Base-by-base conservation (phyloP, 129 eudicot genomes). In the Lactuca saligna region DNA sequence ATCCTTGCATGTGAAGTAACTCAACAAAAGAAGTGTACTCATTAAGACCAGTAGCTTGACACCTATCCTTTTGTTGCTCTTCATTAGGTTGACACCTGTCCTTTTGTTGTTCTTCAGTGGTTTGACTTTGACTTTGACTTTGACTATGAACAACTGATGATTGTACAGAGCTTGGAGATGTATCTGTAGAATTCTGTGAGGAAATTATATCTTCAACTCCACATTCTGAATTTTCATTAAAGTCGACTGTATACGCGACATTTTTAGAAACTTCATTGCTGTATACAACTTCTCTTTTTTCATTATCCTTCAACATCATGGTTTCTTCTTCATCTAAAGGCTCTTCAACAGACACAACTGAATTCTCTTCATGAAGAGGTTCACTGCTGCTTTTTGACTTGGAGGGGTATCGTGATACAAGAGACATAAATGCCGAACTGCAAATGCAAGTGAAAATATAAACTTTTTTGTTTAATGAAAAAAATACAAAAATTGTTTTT, bases 351-450 rank as follows among this genome's bases (percentile, higher is more conserved):
- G 77, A 63, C 33, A 78, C 17, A 46, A 66, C 71, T 59, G 74
- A 44, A 60, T 32, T 41, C 63, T 78, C 88, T 65, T 81, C 88
- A 54, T 66, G 53, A 38, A 56, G 50, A 34, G 81, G 78, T 57
- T 49, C 77, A 35, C 58, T 66, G 54, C 17, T 62, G 71, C 33
- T 57, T 33, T 80, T 64, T 83, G 84, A 66, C 78, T 82, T 75
- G 57, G 61, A 66, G 17, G 99, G 99, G 81, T 50, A 94, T 29
- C 82, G 83, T 14, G 99, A 86, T 61, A 91, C 99, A 65, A 94
- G 82, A 55, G 99, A 75, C 96, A 94, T 94, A 78, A 80, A 94
- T 34, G 97, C 99, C 16, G 97, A 94, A 80, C 99, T 94, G 87
- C 96, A 90, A 77, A 55, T 55, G 15, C 25, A 39, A 56, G 61